Base-by-base conservation (phyloP, 495 filamentous ascomycete genomes). In the Entonaema liquescens region DNA sequence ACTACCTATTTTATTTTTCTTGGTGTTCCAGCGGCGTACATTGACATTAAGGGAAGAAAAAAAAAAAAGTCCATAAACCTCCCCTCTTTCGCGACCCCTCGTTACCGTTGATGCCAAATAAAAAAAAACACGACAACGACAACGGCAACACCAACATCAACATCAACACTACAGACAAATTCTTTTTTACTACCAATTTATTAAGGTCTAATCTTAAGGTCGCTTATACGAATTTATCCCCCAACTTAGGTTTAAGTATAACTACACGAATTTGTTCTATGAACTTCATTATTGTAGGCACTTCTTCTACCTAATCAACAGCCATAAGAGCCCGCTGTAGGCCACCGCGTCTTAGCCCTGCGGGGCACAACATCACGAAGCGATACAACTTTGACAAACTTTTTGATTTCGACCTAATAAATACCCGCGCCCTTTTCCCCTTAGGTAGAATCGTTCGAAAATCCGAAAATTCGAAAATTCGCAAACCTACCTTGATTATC, bases 31-130 rank as follows among this genome's bases (percentile, higher is more conserved):
- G 7, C 19, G 12, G 2, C 42, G 8, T 47, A 19, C 42, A 23
- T 47, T 47, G 42, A 21, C 12, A 13, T n/a, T n/a, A 29, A 53
- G 8, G 49, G 12, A 72, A 59, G 38, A 64, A 52, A 52, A 36
- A 50, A 33, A 66, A 73, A 77, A 76, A 65, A 35, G n/a, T 66
- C 21, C 25, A 54, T 56, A 66, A 52, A 50, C 58, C 59, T 67
- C 67, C 71, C 65, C 68, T 68, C 62, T 71, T 74, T 74, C 68
- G 67, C 64, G 64, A 71, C 72, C 67, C 68, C 67, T 74, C 68
- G 62, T 35, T 62, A 23, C 50, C 35, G 7, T 64, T 67, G 21
- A 64, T 72, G 42, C 67, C 59, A 67, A 67, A 44, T 36, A 70
- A 65, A 67, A 70, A 23, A 59, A 44, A 29, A 68, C 49, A 67